phyloP scores from a whole-genome alignment of 2,329 filamentous ascomycete genomes.

The Aspergillus ustus region DNA sequence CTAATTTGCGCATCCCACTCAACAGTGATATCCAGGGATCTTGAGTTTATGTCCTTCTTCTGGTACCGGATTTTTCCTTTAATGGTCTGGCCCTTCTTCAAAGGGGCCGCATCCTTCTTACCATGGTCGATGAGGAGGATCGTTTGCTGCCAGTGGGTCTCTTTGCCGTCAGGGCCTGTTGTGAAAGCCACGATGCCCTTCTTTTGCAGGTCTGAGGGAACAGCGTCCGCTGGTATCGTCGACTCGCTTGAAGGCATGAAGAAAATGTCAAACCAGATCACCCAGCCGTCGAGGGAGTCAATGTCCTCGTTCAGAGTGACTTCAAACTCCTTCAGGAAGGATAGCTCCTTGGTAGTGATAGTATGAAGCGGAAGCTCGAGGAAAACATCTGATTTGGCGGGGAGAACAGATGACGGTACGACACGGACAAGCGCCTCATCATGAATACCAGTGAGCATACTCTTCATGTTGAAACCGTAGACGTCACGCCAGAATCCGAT shows the following conservation, averaged over 20 bases:
- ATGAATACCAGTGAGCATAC: slow-evolving; percentile 82
- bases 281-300: slow-evolving; percentile 79
- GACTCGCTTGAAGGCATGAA: slow-evolving; percentile 69
- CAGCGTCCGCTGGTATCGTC: slow-evolving; percentile 59
- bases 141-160: slow-evolving; percentile 91
- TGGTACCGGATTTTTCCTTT: slow-evolving; percentile 72
- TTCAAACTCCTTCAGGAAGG: slow-evolving; percentile 72
- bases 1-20: slow-evolving; percentile 61
- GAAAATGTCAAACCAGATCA: slow-evolving; percentile 94
- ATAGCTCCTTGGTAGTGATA: slow-evolving; percentile 71
- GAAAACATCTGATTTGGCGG: slow-evolving; percentile 66
- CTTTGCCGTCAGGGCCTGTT: slow-evolving; percentile 74
- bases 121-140: slow-evolving; percentile 70
- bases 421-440: slow-evolving; percentile 80
- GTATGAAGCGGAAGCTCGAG: slow-evolving; percentile 77
- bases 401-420: slow-evolving; percentile 63
- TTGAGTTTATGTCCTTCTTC: slow-evolving; percentile 70
- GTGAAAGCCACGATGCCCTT: slow-evolving; percentile 77
- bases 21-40: slow-evolving; percentile 68
- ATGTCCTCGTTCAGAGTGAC: slow-evolving; percentile 65
- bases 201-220: slow-evolving; percentile 64
- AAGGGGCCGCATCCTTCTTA: slow-evolving; percentile 51
- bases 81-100: slow-evolving; percentile 63
- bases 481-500: slow-evolving; percentile 88
- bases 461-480: slow-evolving; percentile 92